A percentile compares a stretch with the other conserved stretches of the same genome.
These are phyloP conservation scores for Ceratocystis albifundus DNA, from an alignment of 2,329 filamentous ascomycete genomes.

Conservation along the genomic window DNA sequence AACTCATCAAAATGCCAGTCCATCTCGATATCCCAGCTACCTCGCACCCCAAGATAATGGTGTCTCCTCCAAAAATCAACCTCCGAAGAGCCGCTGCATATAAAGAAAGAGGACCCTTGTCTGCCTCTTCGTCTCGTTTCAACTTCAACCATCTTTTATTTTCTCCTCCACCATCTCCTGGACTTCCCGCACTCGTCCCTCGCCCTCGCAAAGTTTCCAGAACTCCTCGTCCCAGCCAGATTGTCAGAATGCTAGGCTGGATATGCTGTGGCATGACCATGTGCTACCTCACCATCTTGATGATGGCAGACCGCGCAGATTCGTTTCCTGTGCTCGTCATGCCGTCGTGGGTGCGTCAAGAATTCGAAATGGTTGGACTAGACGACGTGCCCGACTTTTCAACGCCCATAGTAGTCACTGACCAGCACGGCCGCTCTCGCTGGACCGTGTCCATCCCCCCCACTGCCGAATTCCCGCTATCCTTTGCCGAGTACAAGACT, in stretches of 20 bases:
- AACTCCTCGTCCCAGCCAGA: conserved; percentile 45
- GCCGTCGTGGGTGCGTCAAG: conserved; percentile 29
- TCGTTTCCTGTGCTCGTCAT: conserved; percentile 26
- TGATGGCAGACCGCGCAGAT: conserved; percentile 27
- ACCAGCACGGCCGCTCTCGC: conserved; percentile 50
- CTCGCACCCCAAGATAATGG: conserved; percentile 40
- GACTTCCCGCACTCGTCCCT: conserved; percentile 55
- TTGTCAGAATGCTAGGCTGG: conserved; percentile 47
- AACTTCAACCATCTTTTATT: conserved; percentile 57
- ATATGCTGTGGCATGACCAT: conserved; percentile 40
- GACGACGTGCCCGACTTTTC: conserved; percentile 58
- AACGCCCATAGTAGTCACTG: conserved; percentile 58
- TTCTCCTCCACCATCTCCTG: conserved; percentile 58
- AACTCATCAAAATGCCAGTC: conserved; percentile 33
- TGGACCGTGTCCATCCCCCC: conserved; percentile 77
- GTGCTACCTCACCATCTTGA: conserved; percentile 37
- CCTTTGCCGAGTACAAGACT: conserved; percentile 52
- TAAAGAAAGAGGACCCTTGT: conserved; percentile 44
- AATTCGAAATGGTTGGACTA: conserved; percentile 57
- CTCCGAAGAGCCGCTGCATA: conserved; percentile 49
- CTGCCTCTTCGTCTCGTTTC: conserved; percentile 51
- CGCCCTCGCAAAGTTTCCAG: conserved; percentile 51
- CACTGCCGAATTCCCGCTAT: conserved; percentile 53
- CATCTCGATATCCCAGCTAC: conserved; percentile 37
- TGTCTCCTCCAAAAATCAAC: conserved; percentile 46